Evolutionary conservation across 2,329 filamentous ascomycete genomes (phyloP).

Genomic region (Esteya vermicola): DNA sequence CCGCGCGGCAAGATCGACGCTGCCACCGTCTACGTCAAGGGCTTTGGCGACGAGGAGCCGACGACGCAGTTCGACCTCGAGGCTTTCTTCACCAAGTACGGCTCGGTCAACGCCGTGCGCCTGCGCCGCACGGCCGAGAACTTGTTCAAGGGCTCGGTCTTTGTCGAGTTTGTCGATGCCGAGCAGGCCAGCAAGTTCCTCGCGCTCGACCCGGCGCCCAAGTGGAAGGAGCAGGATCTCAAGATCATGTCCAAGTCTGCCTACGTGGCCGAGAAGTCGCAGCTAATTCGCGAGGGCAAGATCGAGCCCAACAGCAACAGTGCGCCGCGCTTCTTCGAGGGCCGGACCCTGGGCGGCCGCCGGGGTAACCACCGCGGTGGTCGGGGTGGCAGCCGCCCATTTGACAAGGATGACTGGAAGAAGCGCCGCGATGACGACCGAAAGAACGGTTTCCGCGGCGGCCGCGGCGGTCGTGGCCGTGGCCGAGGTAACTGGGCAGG

Average conservation of each 20-base stretch:
- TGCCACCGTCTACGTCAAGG: slow-evolving; percentile 80
- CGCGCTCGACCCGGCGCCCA: slow-evolving; percentile 62
- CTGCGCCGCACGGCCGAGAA: slow-evolving; percentile 63
- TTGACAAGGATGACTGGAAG: slow-evolving; percentile 46
- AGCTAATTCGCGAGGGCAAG: slow-evolving; percentile 57
- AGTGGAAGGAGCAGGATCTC: slow-evolving; percentile 69
- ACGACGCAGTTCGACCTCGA: slow-evolving; percentile 89
- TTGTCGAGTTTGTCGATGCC: slow-evolving; percentile 77
- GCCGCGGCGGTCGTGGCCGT: slow-evolving; percentile 15
- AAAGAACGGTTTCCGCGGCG: slow-evolving; percentile 41
- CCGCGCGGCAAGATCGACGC: slow-evolving; percentile 52
- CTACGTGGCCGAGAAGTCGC: slow-evolving; percentile 67
- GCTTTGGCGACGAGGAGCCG: slow-evolving; percentile 73
- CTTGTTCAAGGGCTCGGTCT: slow-evolving; percentile 90
- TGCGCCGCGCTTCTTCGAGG: slow-evolving; percentile 34
- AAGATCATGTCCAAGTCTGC: slow-evolving; percentile 76
- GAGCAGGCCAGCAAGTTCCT: slow-evolving; percentile 72
- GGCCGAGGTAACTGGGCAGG: slow-evolving; percentile 22
- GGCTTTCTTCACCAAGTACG: slow-evolving; percentile 73
- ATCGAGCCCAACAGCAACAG: slow-evolving; percentile 40
- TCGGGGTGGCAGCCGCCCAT: slow-evolving; percentile 18
- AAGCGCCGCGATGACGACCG: slow-evolving; percentile 47
- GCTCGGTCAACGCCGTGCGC: slow-evolving; percentile 62
- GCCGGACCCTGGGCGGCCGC: slow-evolving; percentile 22
- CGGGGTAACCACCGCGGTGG: slow-evolving; percentile 25